Conservation (phyloP, 495 filamentous ascomycete species). For the Tuber aestivum region DNA sequence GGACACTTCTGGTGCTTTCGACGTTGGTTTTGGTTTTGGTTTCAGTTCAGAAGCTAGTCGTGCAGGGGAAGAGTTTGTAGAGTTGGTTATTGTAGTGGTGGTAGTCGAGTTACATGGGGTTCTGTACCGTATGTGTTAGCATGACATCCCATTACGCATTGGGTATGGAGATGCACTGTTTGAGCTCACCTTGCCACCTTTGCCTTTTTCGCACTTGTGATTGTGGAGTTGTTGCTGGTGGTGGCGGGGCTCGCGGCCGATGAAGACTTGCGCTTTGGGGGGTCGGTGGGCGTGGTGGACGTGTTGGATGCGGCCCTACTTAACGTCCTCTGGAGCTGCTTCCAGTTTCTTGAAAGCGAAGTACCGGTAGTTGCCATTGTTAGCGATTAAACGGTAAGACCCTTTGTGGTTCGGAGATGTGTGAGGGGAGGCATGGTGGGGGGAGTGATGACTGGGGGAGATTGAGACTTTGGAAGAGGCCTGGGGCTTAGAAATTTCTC, state of each 20-base stretch:
- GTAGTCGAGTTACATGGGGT: neutral
- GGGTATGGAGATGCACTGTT: neutral
- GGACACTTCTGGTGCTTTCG: conserved; percentile 10
- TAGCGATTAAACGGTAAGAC: neutral
- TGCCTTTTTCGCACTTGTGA: neutral
- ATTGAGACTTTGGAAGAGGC: neutral
- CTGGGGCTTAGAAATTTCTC: neutral
- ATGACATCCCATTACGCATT: conserved; percentile 34
- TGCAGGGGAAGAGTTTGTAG: neutral
- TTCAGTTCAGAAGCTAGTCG: neutral
- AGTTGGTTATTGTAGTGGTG: neutral
- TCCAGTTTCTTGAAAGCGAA: conserved; percentile 37
- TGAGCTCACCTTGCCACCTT: conserved; percentile 3
- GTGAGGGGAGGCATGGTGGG: neutral
- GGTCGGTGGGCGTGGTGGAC: neutral
- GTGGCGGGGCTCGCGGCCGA: neutral
- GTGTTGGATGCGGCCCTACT: neutral
- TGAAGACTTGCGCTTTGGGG: conserved; percentile 7
- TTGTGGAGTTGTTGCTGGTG: neutral
- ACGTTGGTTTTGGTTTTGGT: neutral
- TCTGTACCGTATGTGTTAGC: neutral
- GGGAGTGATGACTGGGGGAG: neutral
- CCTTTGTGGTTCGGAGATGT: neutral
- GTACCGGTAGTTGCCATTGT: conserved; percentile 18
- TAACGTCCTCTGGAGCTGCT: conserved; percentile 33